Conservation (phyloP, 768 basidiomycete species). For the Mrakia hoshinonis region DNA sequence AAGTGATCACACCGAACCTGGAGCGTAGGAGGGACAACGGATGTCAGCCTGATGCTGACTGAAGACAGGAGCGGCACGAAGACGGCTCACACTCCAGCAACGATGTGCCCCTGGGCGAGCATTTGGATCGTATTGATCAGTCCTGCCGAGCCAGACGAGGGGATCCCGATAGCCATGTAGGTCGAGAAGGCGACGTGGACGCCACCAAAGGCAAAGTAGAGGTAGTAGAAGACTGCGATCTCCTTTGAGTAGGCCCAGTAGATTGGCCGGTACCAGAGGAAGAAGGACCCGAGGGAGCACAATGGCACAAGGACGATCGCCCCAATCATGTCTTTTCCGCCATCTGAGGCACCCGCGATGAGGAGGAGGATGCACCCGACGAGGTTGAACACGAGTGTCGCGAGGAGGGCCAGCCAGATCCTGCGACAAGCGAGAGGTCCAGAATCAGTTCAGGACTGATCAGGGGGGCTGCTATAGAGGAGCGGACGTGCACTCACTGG, state of each 20-base stretch:
- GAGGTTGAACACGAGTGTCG: conserved; percentile 78
- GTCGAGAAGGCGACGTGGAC: conserved; percentile 20
- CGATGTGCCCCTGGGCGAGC: conserved; percentile 59
- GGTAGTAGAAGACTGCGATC: conserved; percentile 67
- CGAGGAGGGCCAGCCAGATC: conserved; percentile 82
- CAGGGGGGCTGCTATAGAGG: too few species aligned
- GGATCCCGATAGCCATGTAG: conserved; percentile 11
- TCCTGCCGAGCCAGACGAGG: conserved; percentile 78
- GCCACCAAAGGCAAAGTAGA: conserved; percentile 19
- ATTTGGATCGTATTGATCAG: conserved; percentile 82
- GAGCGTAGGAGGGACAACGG: background rate
- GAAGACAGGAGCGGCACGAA: background rate
- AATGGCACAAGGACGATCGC: conserved; percentile 13
- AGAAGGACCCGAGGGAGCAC: conserved; percentile 53
- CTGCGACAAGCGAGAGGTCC: conserved; percentile 39
- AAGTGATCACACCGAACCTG: conserved; percentile 55
- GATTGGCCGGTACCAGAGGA: conserved; percentile 93
- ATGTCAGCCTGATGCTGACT: background rate
- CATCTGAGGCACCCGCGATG: conserved; percentile 60
- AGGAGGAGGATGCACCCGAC: conserved; percentile 81
- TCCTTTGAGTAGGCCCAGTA: conserved; percentile 98
- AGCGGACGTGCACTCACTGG: background rate
- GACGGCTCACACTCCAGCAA: conserved; percentile 39
- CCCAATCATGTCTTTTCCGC: conserved; percentile 39
- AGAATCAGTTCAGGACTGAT: too few species aligned